Evolutionary conservation across 73 alveolate species (phyloP).

Genomic region (Paramecium octaurelia): DNA sequence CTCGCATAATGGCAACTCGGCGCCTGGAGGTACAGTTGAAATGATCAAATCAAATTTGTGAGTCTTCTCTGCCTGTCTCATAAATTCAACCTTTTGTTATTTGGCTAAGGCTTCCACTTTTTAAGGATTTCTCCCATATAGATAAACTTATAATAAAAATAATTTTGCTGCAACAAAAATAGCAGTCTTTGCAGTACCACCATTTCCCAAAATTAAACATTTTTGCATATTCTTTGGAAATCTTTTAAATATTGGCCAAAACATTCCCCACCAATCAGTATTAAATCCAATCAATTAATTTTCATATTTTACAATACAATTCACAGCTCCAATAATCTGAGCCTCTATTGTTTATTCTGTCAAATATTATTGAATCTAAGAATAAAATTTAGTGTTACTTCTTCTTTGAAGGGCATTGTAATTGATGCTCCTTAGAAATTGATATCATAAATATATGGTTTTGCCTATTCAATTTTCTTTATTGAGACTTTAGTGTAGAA

Average conservation of each 20-base stretch:
- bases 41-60: background rate
- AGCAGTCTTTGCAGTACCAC: slow-evolving; percentile 18
- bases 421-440: slow-evolving; percentile 50
- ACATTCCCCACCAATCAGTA: slow-evolving; percentile 42
- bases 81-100: background rate
- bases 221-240: background rate
- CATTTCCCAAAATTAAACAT: background rate
- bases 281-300: background rate
- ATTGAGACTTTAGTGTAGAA: background rate
- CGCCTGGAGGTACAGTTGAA: background rate
- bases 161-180: background rate
- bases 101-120: background rate
- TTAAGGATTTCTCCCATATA: background rate
- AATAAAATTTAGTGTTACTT: background rate
- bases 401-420: slow-evolving; percentile 52
- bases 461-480: background rate
- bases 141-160: background rate
- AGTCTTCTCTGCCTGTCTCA: background rate
- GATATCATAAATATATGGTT: background rate
- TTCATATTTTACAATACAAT: background rate
- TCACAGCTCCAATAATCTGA: background rate
- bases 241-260: slow-evolving; percentile 27
- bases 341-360: background rate
- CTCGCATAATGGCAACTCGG: background rate
- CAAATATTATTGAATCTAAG: background rate